These are phyloP conservation scores for Coemansia sp. DNA, from an alignment of 192 early-diverging fungal species.

Conservation along the genomic window DNA sequence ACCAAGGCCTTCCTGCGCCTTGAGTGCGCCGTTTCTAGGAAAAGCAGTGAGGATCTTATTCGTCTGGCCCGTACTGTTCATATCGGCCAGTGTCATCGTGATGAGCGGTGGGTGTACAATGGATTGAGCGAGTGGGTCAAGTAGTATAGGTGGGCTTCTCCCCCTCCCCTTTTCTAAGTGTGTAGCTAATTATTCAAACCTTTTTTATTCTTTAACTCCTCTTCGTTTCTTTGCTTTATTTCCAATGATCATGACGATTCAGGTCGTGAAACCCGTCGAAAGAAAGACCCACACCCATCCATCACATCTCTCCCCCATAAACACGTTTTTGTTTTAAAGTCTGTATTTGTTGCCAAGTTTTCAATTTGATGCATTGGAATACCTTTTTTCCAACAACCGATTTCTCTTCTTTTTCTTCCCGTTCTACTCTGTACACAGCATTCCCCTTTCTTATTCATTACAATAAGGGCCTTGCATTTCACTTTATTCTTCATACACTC, in stretches of 20 bases:
- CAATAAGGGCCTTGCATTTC: neutral
- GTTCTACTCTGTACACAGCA: neutral
- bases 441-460: neutral
- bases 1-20: conserved; percentile 12
- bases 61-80: conserved; percentile 7
- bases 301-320: conserved; percentile 3
- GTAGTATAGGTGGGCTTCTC: neutral
- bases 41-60: conserved; percentile 13
- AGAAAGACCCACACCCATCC: neutral
- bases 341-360: neutral
- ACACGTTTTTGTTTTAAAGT: neutral
- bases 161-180: neutral
- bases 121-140: no score
- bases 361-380: no score
- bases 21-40: neutral
- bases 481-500: no score
- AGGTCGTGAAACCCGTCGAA: neutral
- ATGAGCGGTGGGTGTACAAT: neutral
- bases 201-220: no score
- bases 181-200: no score
- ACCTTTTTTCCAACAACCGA: no score
- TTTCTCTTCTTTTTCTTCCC: neutral
- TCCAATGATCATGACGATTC: neutral
- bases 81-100: conserved; percentile 18
- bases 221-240: no score